Conservation (phyloP, 345 rosid species). For the Crucihimalaya himalaica region DNA sequence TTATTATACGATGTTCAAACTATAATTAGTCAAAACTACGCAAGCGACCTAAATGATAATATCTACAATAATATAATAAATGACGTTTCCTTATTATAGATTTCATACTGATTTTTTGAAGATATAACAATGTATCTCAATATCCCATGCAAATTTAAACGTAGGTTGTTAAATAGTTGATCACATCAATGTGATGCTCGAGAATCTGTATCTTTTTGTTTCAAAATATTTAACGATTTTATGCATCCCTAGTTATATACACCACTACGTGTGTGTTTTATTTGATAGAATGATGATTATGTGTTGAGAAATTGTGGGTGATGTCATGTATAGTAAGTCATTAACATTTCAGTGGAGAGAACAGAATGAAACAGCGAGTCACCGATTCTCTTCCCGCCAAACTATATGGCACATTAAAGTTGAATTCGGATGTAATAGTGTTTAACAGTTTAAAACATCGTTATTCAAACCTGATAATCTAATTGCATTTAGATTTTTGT, state of each 20-base stretch:
- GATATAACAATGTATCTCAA: not conserved
- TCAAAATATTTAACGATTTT: not conserved
- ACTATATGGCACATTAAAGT: not conserved
- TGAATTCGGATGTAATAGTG: not conserved
- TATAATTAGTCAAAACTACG: not conserved
- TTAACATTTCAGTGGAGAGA: slow-evolving; percentile 18
- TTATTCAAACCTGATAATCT: not conserved
- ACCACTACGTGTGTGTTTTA: slow-evolving; percentile 6
- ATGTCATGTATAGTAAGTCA: slow-evolving; percentile 21
- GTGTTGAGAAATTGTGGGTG: slow-evolving; percentile 16
- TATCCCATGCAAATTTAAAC: slow-evolving; percentile 14
- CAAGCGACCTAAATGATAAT: not conserved
- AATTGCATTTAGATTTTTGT: not conserved
- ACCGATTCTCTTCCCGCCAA: not conserved
- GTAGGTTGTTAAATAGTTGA: slow-evolving; percentile 5
- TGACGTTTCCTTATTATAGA: not conserved
- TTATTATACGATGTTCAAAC: not conserved
- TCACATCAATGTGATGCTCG: slow-evolving; percentile 4
- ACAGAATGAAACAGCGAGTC: slow-evolving; percentile 9
- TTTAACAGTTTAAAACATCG: not conserved
- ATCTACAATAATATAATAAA: not conserved
- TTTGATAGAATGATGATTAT: not conserved
- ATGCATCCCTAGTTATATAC: not conserved
- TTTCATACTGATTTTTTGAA: not conserved
- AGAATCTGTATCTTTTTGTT: not conserved